These are phyloP conservation scores for Cytospora paraplurivora DNA, from an alignment of 2,329 filamentous ascomycete genomes.

Conservation along the genomic window DNA sequence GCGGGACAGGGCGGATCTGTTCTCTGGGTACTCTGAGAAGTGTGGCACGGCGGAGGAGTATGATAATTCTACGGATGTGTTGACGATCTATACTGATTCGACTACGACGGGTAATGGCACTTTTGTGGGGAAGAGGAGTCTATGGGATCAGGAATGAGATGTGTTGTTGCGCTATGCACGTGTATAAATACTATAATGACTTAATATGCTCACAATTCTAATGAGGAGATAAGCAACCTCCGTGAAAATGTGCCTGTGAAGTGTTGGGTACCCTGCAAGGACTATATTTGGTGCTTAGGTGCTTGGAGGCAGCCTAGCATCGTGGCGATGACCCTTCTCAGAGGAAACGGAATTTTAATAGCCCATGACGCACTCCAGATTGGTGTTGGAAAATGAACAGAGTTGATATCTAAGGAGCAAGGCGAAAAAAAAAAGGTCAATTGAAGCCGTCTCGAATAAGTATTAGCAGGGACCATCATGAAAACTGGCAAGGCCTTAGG, in stretches of 20 bases:
- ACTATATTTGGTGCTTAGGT: no score
- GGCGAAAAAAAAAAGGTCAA: no score
- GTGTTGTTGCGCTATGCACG: background rate
- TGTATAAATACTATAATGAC: background rate
- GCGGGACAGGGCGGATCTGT: slow-evolving; percentile 41
- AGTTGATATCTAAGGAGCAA: no score
- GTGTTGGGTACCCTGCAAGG: no score
- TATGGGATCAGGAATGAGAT: slow-evolving; percentile 24
- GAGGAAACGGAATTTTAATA: background rate
- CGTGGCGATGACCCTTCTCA: no score
- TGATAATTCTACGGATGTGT: slow-evolving; percentile 39
- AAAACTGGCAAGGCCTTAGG: no score
- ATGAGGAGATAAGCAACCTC: background rate
- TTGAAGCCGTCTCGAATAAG: no score
- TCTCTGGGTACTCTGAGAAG: slow-evolving; percentile 44
- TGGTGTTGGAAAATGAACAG: background rate
- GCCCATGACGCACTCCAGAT: background rate
- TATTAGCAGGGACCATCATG: no score
- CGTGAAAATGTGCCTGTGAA: background rate
- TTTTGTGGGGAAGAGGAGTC: slow-evolving; percentile 34
- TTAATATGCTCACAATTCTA: slow-evolving; percentile 3
- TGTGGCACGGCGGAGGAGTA: slow-evolving; percentile 40
- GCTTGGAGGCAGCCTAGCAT: no score
- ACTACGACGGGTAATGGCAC: slow-evolving; percentile 35
- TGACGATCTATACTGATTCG: slow-evolving; percentile 39